phyloP scores from a whole-genome alignment of 768 basidiomycete genomes.

The Sarcomyxa edulis region DNA sequence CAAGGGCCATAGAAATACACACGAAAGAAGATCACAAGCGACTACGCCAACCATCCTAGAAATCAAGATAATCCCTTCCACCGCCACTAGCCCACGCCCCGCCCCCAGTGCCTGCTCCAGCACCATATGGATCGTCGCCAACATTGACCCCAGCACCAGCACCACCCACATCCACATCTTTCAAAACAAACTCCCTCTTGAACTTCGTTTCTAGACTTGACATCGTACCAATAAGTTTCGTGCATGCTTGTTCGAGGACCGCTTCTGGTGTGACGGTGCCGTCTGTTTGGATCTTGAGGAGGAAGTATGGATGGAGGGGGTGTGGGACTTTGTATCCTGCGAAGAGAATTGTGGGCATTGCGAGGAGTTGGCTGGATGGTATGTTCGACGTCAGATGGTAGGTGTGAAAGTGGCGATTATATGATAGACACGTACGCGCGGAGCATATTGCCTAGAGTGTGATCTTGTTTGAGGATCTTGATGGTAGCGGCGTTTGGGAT shows the following conservation, averaged over 20 bases:
- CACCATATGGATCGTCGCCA: conserved; percentile 48
- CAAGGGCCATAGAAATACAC: too few species aligned
- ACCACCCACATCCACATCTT: conserved; percentile 57
- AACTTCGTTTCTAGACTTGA: conserved; percentile 69
- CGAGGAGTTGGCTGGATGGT: conserved; percentile 73
- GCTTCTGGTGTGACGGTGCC: conserved; percentile 77
- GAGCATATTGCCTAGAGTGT: conserved; percentile 96
- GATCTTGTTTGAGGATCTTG: conserved; percentile 93
- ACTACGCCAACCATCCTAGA: conserved; percentile 23
- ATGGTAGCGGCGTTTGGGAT: conserved; percentile 97
- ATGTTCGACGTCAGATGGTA: not conserved
- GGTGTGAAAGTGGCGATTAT: conserved; percentile 6
- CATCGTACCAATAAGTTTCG: conserved; percentile 70
- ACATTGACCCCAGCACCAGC: conserved; percentile 12
- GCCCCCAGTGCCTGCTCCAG: conserved; percentile 27
- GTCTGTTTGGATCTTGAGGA: conserved; percentile 95
- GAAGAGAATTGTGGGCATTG: conserved; percentile 85
- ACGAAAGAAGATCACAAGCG: not conserved
- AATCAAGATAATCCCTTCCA: conserved; percentile 51
- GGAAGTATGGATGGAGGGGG: conserved; percentile 90
- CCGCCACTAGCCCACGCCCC: conserved; percentile 43
- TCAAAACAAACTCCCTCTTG: conserved; percentile 78
- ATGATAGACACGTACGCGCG: conserved; percentile 73
- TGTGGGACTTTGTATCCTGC: conserved; percentile 98
- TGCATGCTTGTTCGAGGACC: conserved; percentile 80